Base-by-base conservation (phyloP, 2,329 filamentous ascomycete species). In the Tolypocladium ophioglossoides region DNA sequence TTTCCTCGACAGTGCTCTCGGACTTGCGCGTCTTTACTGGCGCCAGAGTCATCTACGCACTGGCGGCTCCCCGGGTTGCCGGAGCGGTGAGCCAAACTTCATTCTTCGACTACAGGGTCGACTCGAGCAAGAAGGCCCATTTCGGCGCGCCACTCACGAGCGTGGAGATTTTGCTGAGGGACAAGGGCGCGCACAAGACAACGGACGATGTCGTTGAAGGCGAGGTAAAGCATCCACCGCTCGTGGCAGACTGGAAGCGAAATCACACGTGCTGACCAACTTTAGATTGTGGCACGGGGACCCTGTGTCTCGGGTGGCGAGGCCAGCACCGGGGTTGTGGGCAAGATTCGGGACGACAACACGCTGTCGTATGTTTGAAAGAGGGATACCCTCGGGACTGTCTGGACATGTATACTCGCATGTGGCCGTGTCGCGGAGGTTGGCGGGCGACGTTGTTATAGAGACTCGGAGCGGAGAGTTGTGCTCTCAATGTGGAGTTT, bases 11-110 rank as follows among this genome's bases (percentile, higher is more conserved):
- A 24, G 81, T 85, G 51, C 76, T 97, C 41, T 89, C 87, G 0
- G 89, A 96, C 64, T 72, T 97, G 55, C 84, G 91, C 48, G 79
- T 95, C 52, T 89, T 91, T 68, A 89, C 87, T 2, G 82, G 86
- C 32, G 86, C 90, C 2, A 83, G 90, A 52, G 77, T 96, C 54
- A 78, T 95, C 51, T 96, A 97, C 68, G 91, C 91, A 3, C 77
- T 99, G 53, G 87, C 90, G 20, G 84, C 87, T 1, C 76, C 89
- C 27, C 82, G 83, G 57, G 88, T 97, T n/a, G 92, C 91, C 2
- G 94, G 94, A 39, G 86, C 91, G 1, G 82, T 95, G n/a, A 77
- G 86, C 1, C 92, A 97, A 72, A 95, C 89, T 9, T 85, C 89
- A 57, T 78, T 91, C 40, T 95, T 89, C 65, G 92, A 97, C 67